These are phyloP conservation scores for Termitomyces sp. DNA, from an alignment of 768 basidiomycete genomes.

Conservation along the genomic window DNA sequence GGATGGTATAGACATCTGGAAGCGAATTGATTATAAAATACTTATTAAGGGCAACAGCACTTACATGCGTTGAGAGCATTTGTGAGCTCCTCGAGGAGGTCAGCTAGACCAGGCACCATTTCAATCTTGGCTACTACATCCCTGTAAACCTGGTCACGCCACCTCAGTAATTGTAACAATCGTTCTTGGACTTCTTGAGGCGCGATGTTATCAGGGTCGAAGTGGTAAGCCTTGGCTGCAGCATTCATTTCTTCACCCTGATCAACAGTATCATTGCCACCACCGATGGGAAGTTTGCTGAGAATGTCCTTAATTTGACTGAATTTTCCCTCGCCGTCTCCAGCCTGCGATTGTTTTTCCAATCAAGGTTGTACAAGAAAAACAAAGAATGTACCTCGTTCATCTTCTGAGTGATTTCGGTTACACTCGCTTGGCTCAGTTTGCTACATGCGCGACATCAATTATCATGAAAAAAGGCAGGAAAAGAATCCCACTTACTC, in stretches of 20 bases:
- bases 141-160: slow-evolving; percentile 57
- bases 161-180: slow-evolving; percentile 51
- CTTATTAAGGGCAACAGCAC: slow-evolving; percentile 10
- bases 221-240: slow-evolving; percentile 52
- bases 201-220: slow-evolving; percentile 56
- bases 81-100: slow-evolving; percentile 54
- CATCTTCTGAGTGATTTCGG: slow-evolving; percentile 50
- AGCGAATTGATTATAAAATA: slow-evolving; percentile 1
- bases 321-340: slow-evolving; percentile 27
- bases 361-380: background rate
- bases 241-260: slow-evolving; percentile 52
- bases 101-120: slow-evolving; percentile 56
- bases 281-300: slow-evolving; percentile 46
- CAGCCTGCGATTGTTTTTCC: slow-evolving; percentile 18
- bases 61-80: slow-evolving; percentile 64
- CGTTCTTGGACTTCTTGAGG: slow-evolving; percentile 60
- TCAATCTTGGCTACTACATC: slow-evolving; percentile 52
- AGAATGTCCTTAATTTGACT: slow-evolving; percentile 37
- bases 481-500: slow-evolving; percentile 33
- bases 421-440: slow-evolving; percentile 56
- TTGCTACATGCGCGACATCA: slow-evolving; percentile 28
- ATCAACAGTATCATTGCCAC: slow-evolving; percentile 42
- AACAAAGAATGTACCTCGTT: slow-evolving; percentile 22
- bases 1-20: slow-evolving; percentile 56
- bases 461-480: background rate